phyloP scores from a whole-genome alignment of 2,329 filamentous ascomycete species.

The Rhinocladiella similis region DNA sequence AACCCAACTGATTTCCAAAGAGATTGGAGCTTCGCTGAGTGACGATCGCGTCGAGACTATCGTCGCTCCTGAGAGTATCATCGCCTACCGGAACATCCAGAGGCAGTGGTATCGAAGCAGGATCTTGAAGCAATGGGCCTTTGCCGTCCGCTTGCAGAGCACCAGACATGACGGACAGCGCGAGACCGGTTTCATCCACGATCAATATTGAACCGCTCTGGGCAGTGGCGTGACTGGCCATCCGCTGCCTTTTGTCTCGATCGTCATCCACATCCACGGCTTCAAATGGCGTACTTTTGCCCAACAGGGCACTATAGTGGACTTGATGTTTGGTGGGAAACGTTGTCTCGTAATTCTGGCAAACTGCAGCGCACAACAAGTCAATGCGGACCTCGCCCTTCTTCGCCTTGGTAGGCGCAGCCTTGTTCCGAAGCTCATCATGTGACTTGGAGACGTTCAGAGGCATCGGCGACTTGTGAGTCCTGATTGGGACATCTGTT shows the following conservation, averaged over 20 bases:
- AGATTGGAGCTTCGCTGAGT: constrained; percentile 25
- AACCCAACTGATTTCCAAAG: constrained; percentile 11
- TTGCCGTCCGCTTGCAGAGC: constrained; percentile 27
- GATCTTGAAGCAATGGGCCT: neutral
- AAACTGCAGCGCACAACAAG: constrained; percentile 73
- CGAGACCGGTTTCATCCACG: constrained; percentile 58
- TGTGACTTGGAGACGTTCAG: constrained; percentile 47
- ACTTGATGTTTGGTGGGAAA: constrained; percentile 48
- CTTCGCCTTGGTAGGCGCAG: constrained; percentile 33
- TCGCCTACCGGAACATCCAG: neutral
- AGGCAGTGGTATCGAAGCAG: neutral
- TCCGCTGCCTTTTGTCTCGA: constrained; percentile 32
- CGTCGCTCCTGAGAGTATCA: constrained; percentile 1
- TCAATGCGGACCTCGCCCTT: constrained; percentile 70
- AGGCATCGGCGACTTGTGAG: constrained; percentile 42
- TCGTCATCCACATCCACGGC: neutral
- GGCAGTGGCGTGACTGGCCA: constrained; percentile 62
- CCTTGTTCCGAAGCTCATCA: constrained; percentile 44
- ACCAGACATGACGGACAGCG: constrained; percentile 40
- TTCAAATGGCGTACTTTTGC: constrained; percentile 13
- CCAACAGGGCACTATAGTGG: constrained; percentile 19
- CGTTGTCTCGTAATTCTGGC: constrained; percentile 76
- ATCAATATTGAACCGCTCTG: constrained; percentile 93
- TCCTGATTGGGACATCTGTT: constrained; percentile 22
- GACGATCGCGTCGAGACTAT: constrained; percentile 19